Evolutionary conservation across 2,329 filamentous ascomycete species (phyloP).

Genomic region (Coniochaeta hoffmannii): DNA sequence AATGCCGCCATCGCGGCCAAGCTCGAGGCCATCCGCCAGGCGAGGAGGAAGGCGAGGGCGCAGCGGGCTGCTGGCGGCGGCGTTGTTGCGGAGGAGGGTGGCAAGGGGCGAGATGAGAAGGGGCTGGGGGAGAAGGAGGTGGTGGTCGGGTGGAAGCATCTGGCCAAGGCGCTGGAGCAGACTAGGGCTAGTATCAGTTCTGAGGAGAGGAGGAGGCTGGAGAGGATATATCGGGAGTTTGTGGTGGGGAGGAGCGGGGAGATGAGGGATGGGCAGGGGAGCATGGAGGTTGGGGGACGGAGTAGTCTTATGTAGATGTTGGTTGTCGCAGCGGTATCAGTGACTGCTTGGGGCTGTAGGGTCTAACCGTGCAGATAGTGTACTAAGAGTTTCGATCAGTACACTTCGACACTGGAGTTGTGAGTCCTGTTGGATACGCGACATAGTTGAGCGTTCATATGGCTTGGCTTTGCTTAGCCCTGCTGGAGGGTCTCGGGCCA

Average conservation of each 20-base stretch:
- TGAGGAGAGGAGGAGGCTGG: constrained; percentile 66
- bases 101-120: constrained; percentile 12
- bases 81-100: constrained; percentile 17
- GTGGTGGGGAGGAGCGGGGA: constrained; percentile 87
- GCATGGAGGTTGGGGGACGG: constrained; percentile 84
- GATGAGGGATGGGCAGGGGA: constrained; percentile 88
- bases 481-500: background rate
- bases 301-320: constrained; percentile 76
- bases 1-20: constrained; percentile 75
- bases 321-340: no score
- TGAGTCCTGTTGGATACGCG: no score
- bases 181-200: constrained; percentile 78
- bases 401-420: no score
- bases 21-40: constrained; percentile 68
- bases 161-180: constrained; percentile 66
- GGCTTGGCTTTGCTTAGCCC: background rate
- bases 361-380: no score
- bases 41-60: constrained; percentile 56
- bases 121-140: constrained; percentile 51
- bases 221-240: constrained; percentile 86
- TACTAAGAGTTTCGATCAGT: no score
- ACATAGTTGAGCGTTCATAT: no score
- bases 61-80: constrained; percentile 15
- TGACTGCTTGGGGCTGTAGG: no score
- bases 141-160: constrained; percentile 75